phyloP scores from a whole-genome alignment of 345 rosid genomes.

The Acer saccharum region DNA sequence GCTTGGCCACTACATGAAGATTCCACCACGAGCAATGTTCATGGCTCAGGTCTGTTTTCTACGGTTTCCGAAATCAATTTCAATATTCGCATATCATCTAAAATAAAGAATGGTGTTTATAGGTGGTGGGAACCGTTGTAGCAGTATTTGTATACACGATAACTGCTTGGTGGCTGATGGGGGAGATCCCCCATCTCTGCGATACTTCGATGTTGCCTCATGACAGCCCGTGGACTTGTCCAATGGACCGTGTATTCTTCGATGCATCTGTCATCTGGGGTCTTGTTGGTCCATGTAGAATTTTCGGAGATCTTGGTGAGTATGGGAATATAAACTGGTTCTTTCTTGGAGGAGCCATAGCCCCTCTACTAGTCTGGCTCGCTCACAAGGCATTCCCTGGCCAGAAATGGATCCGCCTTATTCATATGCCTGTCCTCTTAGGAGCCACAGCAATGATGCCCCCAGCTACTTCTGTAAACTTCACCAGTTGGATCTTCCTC shows the following conservation, averaged over 20 bases:
- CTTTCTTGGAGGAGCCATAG: conserved; percentile 64
- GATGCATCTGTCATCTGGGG: conserved; percentile 91
- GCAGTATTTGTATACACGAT: conserved; percentile 50
- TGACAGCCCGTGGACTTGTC: conserved; percentile 81
- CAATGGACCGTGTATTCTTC: conserved; percentile 62
- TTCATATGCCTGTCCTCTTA: conserved; percentile 70
- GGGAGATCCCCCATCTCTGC: conserved; percentile 61
- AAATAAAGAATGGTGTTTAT: conserved; percentile 23
- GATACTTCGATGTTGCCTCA: conserved; percentile 49
- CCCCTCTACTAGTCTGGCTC: conserved; percentile 66
- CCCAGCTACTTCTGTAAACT: conserved; percentile 74
- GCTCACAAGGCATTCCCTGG: conserved; percentile 65
- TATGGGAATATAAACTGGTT: conserved; percentile 68
- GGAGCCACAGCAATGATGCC: conserved; percentile 78
- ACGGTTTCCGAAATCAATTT: not conserved
- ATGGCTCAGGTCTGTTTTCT: conserved; percentile 59
- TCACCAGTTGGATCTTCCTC: conserved; percentile 62
- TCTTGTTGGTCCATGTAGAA: conserved; percentile 77
- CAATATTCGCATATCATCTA: not conserved
- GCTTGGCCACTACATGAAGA: conserved; percentile 94
- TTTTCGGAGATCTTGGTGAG: conserved; percentile 71
- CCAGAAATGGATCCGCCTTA: conserved; percentile 52
- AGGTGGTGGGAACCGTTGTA: conserved; percentile 69
- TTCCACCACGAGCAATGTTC: conserved; percentile 86
- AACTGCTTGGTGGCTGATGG: conserved; percentile 95